A percentile compares a stretch with the other conserved stretches of the same genome.
phyloP scores from a whole-genome alignment of 176 grass and related monocot species.

The Lolium perenne region DNA sequence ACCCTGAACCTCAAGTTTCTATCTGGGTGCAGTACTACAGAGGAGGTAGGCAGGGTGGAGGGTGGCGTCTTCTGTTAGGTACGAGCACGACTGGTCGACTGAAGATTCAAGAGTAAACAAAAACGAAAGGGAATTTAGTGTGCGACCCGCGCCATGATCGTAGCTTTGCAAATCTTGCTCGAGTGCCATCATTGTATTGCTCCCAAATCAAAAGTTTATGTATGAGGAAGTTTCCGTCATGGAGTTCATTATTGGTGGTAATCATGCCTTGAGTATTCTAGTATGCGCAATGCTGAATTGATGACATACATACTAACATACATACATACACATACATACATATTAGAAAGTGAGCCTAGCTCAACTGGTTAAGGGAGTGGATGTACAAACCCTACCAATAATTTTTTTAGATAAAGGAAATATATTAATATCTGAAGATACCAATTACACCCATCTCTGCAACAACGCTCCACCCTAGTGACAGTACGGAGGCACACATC shows the following conservation, averaged over 20 bases:
- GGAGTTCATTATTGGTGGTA: neutral
- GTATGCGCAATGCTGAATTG: neutral
- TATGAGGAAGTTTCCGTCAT: neutral
- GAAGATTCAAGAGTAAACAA: neutral
- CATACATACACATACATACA: too few relatives aligned
- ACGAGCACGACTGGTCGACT: neutral
- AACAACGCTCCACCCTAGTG: too few relatives aligned
- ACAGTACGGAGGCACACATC: too few relatives aligned
- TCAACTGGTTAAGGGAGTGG: too few relatives aligned
- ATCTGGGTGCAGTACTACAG: neutral
- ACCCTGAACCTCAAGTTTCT: neutral
- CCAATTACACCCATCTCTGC: too few relatives aligned
- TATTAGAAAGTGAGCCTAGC: too few relatives aligned
- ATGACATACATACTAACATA: too few relatives aligned
- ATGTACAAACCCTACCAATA: too few relatives aligned
- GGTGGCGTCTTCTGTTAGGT: slow-evolving; percentile 13
- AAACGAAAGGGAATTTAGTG: neutral
- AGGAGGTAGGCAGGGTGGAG: neutral
- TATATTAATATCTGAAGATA: too few relatives aligned
- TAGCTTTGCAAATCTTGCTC: slow-evolving; percentile 46
- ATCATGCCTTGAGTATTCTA: neutral
- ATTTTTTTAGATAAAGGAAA: too few relatives aligned
- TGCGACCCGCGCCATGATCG: slow-evolving; percentile 37
- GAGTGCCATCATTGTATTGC: slow-evolving; percentile 1
- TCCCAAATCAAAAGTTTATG: neutral